A percentile compares a stretch with the other conserved stretches of the same genome.
phyloP scores from a whole-genome alignment of 164 flowering plant species.

The Liriodendron chinense region DNA sequence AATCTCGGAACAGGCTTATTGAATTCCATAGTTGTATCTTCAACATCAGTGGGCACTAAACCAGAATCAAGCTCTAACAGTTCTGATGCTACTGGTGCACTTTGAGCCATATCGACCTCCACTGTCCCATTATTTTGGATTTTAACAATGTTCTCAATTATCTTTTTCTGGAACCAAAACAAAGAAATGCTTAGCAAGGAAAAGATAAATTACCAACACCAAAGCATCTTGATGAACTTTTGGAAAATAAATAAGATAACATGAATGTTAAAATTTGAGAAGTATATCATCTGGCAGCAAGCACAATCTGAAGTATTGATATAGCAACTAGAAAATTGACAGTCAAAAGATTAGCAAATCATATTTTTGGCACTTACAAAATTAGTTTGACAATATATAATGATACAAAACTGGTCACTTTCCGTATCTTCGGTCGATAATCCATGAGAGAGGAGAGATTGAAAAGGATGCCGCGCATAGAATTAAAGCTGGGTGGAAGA shows the following conservation, averaged over 20 bases:
- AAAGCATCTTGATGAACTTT: neutral
- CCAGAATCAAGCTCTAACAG: constrained; percentile 61
- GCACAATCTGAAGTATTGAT: neutral
- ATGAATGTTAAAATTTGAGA: neutral
- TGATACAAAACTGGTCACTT: no score
- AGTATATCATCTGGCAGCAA: neutral
- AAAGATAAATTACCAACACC: neutral
- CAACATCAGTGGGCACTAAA: constrained; percentile 23
- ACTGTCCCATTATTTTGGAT: constrained; percentile 88
- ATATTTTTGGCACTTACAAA: neutral
- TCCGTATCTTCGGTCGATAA: no score
- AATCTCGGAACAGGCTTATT: constrained; percentile 65
- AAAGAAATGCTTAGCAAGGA: neutral
- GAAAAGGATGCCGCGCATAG: no score
- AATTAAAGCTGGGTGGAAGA: no score
- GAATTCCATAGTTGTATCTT: constrained; percentile 24
- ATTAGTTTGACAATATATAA: no score
- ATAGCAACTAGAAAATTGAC: neutral
- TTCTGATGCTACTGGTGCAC: constrained; percentile 70
- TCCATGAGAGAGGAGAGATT: no score
- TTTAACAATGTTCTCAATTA: constrained; percentile 67
- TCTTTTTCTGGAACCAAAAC: constrained; percentile 46
- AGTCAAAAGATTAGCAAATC: neutral
- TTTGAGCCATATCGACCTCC: constrained; percentile 64
- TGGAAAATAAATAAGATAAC: neutral